Evolutionary conservation across 768 basidiomycete genomes (phyloP).

Genomic region (Tylopilus cervinicoccineus): DNA sequence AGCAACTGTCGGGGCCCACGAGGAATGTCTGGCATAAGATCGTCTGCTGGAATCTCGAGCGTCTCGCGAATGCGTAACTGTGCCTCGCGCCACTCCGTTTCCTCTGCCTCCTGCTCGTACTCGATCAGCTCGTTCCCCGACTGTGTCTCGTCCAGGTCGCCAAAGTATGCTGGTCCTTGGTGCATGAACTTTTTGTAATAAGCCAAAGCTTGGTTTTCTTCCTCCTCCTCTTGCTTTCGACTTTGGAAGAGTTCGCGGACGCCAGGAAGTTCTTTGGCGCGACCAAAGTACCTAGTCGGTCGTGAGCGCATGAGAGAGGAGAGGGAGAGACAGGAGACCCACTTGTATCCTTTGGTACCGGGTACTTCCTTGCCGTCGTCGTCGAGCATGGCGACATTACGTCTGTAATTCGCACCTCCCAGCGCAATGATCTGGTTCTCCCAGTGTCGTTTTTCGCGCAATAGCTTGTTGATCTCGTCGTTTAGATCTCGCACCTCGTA

Average conservation of each 20-base stretch:
- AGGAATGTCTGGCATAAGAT: slow-evolving; percentile 50
- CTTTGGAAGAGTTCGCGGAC: slow-evolving; percentile 92
- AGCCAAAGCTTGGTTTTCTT: slow-evolving; percentile 72
- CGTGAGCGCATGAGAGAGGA: background rate
- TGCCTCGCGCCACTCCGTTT: slow-evolving; percentile 69
- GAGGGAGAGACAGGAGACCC: slow-evolving; percentile 20
- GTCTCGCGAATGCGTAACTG: slow-evolving; percentile 49
- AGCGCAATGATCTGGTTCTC: slow-evolving; percentile 97
- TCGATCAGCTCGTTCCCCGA: slow-evolving; percentile 57
- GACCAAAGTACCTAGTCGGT: slow-evolving; percentile 81
- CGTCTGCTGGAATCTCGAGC: slow-evolving; percentile 49
- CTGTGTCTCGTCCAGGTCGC: slow-evolving; percentile 77
- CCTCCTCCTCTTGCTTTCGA: slow-evolving; percentile 82
- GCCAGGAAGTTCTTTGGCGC: slow-evolving; percentile 93
- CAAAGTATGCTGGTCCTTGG: slow-evolving; percentile 86
- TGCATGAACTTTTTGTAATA: slow-evolving; percentile 87
- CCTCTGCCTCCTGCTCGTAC: slow-evolving; percentile 69
- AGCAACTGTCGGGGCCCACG: slow-evolving; percentile 22
- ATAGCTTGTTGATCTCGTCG: slow-evolving; percentile 93
- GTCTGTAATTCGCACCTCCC: slow-evolving; percentile 92
- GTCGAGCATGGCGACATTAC: slow-evolving; percentile 91
- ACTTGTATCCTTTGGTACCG: slow-evolving; percentile 98
- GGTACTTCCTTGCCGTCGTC: slow-evolving; percentile 96
- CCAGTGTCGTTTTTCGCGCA: slow-evolving; percentile 97
- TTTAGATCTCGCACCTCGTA: slow-evolving; percentile 96